Conservation (phyloP, 169 alveolate genomes). For the Theileria parva region DNA sequence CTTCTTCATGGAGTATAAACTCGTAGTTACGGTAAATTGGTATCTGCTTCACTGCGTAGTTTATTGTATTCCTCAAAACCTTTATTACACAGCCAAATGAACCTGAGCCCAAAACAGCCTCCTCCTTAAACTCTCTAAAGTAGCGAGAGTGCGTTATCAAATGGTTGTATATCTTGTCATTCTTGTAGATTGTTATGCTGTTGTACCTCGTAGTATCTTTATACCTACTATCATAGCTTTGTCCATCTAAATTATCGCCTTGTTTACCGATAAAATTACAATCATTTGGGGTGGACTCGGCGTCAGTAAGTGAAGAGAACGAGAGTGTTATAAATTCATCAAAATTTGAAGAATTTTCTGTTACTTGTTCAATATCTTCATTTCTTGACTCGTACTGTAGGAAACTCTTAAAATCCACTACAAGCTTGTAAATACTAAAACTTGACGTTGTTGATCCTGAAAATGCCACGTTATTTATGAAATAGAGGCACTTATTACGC, state of each 20-base stretch:
- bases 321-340: background rate
- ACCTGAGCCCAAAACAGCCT: constrained; percentile 79
- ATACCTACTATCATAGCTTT: background rate
- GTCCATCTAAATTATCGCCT: background rate
- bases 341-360: constrained; percentile 2
- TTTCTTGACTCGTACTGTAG: constrained; percentile 15
- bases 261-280: background rate
- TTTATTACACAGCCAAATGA: constrained; percentile 83
- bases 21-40: constrained; percentile 48
- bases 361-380: constrained; percentile 1
- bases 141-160: constrained; percentile 65
- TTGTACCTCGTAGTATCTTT: constrained; percentile 6
- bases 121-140: constrained; percentile 76
- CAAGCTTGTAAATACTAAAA: constrained; percentile 2
- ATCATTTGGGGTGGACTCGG: background rate
- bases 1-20: constrained; percentile 72
- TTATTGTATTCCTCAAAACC: constrained; percentile 73
- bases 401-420: constrained; percentile 32
- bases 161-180: constrained; percentile 3
- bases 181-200: constrained; percentile 14
- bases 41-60: constrained; percentile 80
- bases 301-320: background rate
- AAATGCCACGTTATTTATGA: constrained; percentile 4
- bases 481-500: background rate
- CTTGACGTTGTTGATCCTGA: background rate